Conservation (phyloP, 2,329 filamentous ascomycete species). For the Microcyclospora tardicrescens region DNA sequence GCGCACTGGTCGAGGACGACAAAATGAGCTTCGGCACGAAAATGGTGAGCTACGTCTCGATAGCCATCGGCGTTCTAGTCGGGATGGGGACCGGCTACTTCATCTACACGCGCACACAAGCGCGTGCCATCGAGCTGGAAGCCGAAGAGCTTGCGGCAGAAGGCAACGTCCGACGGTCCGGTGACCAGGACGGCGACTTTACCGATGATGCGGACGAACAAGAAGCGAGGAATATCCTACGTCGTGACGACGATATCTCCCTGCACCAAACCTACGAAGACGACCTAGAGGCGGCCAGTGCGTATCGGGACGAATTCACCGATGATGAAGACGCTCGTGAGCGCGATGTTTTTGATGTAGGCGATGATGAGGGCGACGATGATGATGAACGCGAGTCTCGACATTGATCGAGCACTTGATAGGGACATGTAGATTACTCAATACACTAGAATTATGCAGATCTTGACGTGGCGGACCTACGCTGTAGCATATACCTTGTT, state of each 20-base stretch:
- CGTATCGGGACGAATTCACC: slow-evolving; percentile 30
- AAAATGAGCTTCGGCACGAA: slow-evolving; percentile 71
- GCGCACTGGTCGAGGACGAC: slow-evolving; percentile 71
- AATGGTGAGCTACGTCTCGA: slow-evolving; percentile 70
- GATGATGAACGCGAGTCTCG: slow-evolving; percentile 5
- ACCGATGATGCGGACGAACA: slow-evolving; percentile 33
- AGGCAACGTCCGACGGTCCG: slow-evolving; percentile 7
- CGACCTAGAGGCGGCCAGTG: slow-evolving; percentile 30
- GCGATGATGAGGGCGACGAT: slow-evolving; percentile 27
- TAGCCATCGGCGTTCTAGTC: slow-evolving; percentile 55
- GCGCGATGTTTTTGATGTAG: slow-evolving; percentile 32
- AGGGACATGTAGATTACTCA: too few relatives aligned
- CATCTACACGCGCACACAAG: slow-evolving; percentile 57
- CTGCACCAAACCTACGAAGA: slow-evolving; percentile 41
- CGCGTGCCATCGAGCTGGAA: slow-evolving; percentile 37
- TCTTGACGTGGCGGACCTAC: too few relatives aligned
- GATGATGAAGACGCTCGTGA: slow-evolving; percentile 31
- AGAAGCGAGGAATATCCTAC: slow-evolving; percentile 25
- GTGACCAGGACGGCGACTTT: slow-evolving; percentile 28
- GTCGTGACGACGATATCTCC: slow-evolving; percentile 40
- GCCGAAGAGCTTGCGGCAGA: slow-evolving; percentile 29
- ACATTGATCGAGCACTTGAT: background rate
- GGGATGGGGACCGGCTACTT: slow-evolving; percentile 67
- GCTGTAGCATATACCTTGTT: too few relatives aligned
- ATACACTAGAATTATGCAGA: too few relatives aligned